These are phyloP conservation scores for Citrus trifoliata DNA, from an alignment of 345 rosid species.

Conservation along the genomic window DNA sequence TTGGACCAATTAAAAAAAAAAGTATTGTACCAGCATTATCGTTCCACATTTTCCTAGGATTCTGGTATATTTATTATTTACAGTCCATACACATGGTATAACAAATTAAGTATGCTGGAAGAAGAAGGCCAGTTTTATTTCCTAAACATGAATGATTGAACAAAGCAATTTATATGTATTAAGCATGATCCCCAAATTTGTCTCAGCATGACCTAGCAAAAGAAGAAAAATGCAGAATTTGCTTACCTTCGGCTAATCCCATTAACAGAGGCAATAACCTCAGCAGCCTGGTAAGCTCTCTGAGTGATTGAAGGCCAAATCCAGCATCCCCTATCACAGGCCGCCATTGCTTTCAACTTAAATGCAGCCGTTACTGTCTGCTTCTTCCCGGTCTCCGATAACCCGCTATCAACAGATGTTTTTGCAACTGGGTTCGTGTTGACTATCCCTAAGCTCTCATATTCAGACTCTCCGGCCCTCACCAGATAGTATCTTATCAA, in stretches of 20 bases:
- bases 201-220: not conserved
- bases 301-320: slow-evolving; percentile 98
- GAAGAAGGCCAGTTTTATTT: not conserved
- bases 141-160: not conserved
- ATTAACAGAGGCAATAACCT: slow-evolving; percentile 73
- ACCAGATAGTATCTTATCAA: slow-evolving; percentile 70
- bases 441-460: slow-evolving; percentile 70
- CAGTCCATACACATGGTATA: no score
- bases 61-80: no score
- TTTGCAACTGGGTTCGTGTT: slow-evolving; percentile 87
- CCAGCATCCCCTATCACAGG: slow-evolving; percentile 84
- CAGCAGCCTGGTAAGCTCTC: slow-evolving; percentile 94
- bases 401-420: slow-evolving; percentile 82
- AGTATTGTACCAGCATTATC: not conserved
- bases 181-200: not conserved
- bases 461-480: slow-evolving; percentile 92
- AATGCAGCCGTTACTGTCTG: slow-evolving; percentile 68
- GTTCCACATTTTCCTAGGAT: not conserved
- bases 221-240: no score
- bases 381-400: slow-evolving; percentile 85
- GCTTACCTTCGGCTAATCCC: slow-evolving; percentile 67
- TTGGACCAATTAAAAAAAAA: not conserved
- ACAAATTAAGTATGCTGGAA: not conserved
- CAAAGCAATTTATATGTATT: not conserved
- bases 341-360: slow-evolving; percentile 65